phyloP scores from a whole-genome alignment of 495 filamentous ascomycete species.

The Penicillium paradoxum region DNA sequence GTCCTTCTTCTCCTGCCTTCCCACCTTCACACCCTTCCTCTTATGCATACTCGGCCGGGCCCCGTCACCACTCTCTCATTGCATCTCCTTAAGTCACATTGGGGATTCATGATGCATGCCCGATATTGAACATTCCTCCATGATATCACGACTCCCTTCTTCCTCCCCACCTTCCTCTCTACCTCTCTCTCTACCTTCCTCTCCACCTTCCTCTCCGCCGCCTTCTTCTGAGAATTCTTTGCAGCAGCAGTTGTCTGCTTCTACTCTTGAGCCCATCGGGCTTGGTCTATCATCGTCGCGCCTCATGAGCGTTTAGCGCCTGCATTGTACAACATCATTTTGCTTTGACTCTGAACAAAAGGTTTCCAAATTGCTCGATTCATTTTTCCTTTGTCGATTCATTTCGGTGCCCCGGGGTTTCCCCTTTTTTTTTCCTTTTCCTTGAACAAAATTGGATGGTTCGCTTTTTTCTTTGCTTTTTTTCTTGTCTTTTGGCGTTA shows the following conservation, averaged over 20 bases:
- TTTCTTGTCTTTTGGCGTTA: conserved; percentile 14
- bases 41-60: conserved; percentile 25
- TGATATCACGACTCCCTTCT: conserved; percentile 15
- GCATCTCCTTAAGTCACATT: conserved; percentile 21
- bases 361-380: conserved; percentile 9
- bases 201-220: too few relatives aligned
- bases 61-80: conserved; percentile 30
- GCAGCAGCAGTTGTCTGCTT: conserved; percentile 11
- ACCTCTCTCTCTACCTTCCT: background rate
- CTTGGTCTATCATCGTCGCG: conserved; percentile 4
- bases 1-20: conserved; percentile 40
- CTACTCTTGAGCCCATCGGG: conserved; percentile 4
- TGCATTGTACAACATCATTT: conserved; percentile 24
- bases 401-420: conserved; percentile 15
- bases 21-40: conserved; percentile 24
- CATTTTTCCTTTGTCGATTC: conserved; percentile 12
- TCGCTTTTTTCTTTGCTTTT: conserved; percentile 8
- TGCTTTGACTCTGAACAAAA: conserved; percentile 11
- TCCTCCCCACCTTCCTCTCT: conserved; percentile 8
- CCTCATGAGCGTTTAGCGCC: conserved; percentile 23
- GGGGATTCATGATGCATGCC: conserved; percentile 9
- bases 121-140: conserved; percentile 14
- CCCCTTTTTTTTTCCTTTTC: conserved; percentile 10
- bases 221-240: too few relatives aligned
- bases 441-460: conserved; percentile 16